Conservation (phyloP, 257 asterid genomes). For the Primulina eburnea region DNA sequence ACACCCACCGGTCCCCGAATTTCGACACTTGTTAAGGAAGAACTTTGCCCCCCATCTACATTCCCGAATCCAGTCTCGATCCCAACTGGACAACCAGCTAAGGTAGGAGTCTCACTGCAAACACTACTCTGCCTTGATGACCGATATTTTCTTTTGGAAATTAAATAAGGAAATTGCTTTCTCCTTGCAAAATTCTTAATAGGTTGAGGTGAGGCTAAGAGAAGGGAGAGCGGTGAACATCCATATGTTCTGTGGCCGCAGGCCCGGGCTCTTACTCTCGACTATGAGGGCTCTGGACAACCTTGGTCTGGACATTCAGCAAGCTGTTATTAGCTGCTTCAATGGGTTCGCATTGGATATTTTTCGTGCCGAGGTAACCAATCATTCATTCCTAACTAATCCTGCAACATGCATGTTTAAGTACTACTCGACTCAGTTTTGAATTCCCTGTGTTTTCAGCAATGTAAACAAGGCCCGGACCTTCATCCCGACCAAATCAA, state of each 20-base stretch:
- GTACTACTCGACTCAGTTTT: not conserved
- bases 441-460: slow-evolving; percentile 38
- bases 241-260: slow-evolving; percentile 64
- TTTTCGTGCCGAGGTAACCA: slow-evolving; percentile 65
- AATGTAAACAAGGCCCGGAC: slow-evolving; percentile 75
- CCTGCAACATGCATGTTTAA: not conserved
- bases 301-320: slow-evolving; percentile 67
- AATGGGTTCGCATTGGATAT: slow-evolving; percentile 64
- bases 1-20: slow-evolving; percentile 54
- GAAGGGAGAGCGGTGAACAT: slow-evolving; percentile 72
- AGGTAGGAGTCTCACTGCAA: slow-evolving; percentile 36
- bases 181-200: not conserved
- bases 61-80: slow-evolving; percentile 61
- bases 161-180: not conserved
- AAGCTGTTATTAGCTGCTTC: slow-evolving; percentile 77
- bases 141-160: not conserved
- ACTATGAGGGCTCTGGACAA: slow-evolving; percentile 62
- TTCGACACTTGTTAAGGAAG: slow-evolving; percentile 56
- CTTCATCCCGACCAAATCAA: slow-evolving; percentile 78
- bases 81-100: slow-evolving; percentile 67
- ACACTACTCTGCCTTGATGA: not conserved
- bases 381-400: not conserved
- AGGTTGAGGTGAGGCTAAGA: slow-evolving; percentile 68
- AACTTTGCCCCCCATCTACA: slow-evolving; percentile 62
- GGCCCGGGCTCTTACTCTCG: slow-evolving; percentile 57